Percentiles rank a stretch among this genome's conserved stretches.
These are phyloP conservation scores for Alternaria alternata DNA, from an alignment of 2,329 filamentous ascomycete species.

Conservation along the genomic window DNA sequence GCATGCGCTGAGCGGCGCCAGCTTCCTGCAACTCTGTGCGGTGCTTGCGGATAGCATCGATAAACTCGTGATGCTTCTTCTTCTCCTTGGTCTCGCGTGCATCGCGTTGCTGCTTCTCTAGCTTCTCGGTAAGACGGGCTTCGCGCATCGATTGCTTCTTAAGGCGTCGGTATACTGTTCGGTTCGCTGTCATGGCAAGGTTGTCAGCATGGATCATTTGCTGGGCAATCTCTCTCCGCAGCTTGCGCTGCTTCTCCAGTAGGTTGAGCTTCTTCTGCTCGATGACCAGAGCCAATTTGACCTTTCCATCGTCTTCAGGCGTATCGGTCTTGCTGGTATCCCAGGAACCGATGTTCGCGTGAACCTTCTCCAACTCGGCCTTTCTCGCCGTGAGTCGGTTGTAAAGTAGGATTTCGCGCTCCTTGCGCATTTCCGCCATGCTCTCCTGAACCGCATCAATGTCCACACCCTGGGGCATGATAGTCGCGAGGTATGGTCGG, in stretches of 20 bases:
- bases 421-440: slow-evolving; percentile 71
- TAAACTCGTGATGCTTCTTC: slow-evolving; percentile 94
- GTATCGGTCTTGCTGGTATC: slow-evolving; percentile 76
- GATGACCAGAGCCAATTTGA: slow-evolving; percentile 90
- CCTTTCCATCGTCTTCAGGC: slow-evolving; percentile 72
- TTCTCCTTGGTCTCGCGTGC: slow-evolving; percentile 95
- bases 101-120: slow-evolving; percentile 98
- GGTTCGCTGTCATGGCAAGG: slow-evolving; percentile 95
- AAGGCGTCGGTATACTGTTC: slow-evolving; percentile 86
- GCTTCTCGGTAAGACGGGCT: slow-evolving; percentile 95
- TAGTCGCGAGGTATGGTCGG: slow-evolving; percentile 81
- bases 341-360: slow-evolving; percentile 87
- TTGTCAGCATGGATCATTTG: slow-evolving; percentile 97
- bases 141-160: slow-evolving; percentile 98
- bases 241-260: slow-evolving; percentile 84
- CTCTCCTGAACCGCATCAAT: slow-evolving; percentile 65
- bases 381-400: slow-evolving; percentile 89
- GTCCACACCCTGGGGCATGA: slow-evolving; percentile 89
- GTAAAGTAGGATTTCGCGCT: slow-evolving; percentile 86
- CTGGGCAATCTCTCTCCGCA: slow-evolving; percentile 86
- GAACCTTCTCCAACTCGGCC: slow-evolving; percentile 80
- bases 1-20: slow-evolving; percentile 72
- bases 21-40: slow-evolving; percentile 77
- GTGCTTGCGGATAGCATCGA: slow-evolving; percentile 85
- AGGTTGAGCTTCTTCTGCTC: slow-evolving; percentile 92